Evolutionary conservation across 305 asterid genomes (phyloP), one percentile per base, ranked within the genome.

Genomic region (Euphrasia arctica): DNA sequence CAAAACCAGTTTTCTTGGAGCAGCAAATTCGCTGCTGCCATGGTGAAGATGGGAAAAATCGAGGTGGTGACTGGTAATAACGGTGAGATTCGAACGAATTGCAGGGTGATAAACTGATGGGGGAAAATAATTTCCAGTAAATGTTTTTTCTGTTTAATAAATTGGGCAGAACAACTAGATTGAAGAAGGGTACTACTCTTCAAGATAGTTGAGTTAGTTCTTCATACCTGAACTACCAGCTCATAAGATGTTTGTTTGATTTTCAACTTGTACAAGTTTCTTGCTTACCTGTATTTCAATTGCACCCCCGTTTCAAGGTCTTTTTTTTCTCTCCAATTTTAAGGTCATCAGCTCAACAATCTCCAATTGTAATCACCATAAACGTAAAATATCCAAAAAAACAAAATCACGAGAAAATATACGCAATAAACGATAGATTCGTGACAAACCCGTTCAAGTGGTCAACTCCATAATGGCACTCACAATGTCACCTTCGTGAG

Each of bases 381-480:
- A 60, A 55, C 29, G 63, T 54, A 70, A 54, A 42, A 60, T 68
- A 49, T 70, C 11, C 28, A 59, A 54, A 64, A 74, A 76, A 63
- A 39, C 9, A 39, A 6, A 39, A 39, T 39, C 43, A 39, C 0
- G 54, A 58, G 18, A 63, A 4, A 55, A 43, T 60, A 56, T 54
- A 9, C 43, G 56, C 65, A 71, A 71, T 71, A 22, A n/a, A 1
- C 14, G 0, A 50, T 3, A 48, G 12, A n/a, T 47, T 43, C 9
- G 4, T 45, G 10, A 32, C 12, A 2, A 54, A 43, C 68, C 41
- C 10, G 28, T 52, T 75, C 50, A 87, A 63, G 85, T 85, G 49
- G 95, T 91, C 58, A 91, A 75, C 81, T 88, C 98, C 98, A 91
- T 91, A 65, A 91, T 88, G 54, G 98, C 98, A 68, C 94, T 80